Evolutionary conservation across 495 filamentous ascomycete genomes (phyloP).

Genomic region (Tirmania nivea): DNA sequence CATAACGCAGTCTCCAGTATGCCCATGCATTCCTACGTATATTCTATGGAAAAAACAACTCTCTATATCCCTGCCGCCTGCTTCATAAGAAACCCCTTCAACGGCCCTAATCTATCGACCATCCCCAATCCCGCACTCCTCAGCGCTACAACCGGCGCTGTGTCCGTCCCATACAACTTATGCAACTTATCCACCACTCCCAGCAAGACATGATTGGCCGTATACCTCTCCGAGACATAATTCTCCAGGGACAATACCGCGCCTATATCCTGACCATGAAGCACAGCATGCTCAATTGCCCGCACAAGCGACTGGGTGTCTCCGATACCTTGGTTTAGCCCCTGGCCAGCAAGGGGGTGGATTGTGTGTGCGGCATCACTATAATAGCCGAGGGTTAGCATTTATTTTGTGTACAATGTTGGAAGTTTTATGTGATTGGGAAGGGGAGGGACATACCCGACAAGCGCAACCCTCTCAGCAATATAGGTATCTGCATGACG

Average conservation of each 20-base stretch:
- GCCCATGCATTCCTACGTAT: no score
- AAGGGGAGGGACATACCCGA: conserved; percentile 29
- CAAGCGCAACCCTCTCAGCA: conserved; percentile 62
- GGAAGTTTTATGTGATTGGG: no score
- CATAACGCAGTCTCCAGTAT: no score
- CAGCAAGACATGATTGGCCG: conserved; percentile 61
- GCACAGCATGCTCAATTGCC: conserved; percentile 54
- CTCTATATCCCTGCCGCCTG: no score
- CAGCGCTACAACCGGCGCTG: conserved; percentile 47
- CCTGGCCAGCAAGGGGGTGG: conserved; percentile 86
- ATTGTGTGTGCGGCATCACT: conserved; percentile 79
- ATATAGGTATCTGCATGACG: conserved; percentile 84
- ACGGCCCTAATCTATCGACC: conserved; percentile 50
- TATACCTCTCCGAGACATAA: conserved; percentile 60
- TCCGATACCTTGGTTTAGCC: conserved; percentile 77
- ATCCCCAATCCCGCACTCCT: conserved; percentile 55
- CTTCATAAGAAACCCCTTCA: conserved; percentile 31
- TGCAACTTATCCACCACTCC: conserved; percentile 85
- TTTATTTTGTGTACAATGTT: no score
- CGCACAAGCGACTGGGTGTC: conserved; percentile 57
- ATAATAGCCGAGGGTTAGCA: no score
- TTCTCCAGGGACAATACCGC: conserved; percentile 45
- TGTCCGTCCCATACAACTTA: conserved; percentile 63
- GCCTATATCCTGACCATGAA: conserved; percentile 71
- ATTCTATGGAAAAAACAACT: no score